These are phyloP conservation scores for Tuber calosporum DNA, from an alignment of 495 filamentous ascomycete genomes.

Conservation along the genomic window DNA sequence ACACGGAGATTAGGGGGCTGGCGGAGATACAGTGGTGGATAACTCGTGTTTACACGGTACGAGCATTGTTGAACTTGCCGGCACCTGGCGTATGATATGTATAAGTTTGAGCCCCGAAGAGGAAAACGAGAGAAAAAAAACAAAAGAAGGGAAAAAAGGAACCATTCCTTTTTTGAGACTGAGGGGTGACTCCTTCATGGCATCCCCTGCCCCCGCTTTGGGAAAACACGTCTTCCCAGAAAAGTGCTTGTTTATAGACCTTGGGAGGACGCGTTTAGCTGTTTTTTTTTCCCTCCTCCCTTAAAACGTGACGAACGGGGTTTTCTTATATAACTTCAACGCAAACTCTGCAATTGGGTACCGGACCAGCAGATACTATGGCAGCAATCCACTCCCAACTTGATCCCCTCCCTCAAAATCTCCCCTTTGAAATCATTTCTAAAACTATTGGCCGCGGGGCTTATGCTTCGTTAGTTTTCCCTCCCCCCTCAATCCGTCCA, in stretches of 20 bases:
- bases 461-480: slow-evolving; percentile 76
- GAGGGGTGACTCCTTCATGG: not conserved
- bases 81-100: not conserved
- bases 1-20: too few species aligned
- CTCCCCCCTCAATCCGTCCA: slow-evolving; percentile 6
- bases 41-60: too few species aligned
- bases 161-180: not conserved
- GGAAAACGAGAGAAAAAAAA: not conserved
- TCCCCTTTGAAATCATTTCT: slow-evolving; percentile 91
- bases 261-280: not conserved
- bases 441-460: slow-evolving; percentile 94
- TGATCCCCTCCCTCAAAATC: slow-evolving; percentile 72
- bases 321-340: not conserved
- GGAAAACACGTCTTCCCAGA: slow-evolving; percentile 1
- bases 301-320: not conserved
- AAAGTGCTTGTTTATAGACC: not conserved
- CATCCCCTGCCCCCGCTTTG: not conserved
- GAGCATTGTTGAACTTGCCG: not conserved
- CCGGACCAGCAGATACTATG: not conserved
- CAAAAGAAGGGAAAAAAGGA: not conserved
- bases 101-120: not conserved
- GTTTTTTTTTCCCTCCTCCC: not conserved
- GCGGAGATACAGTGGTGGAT: too few species aligned
- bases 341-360: not conserved
- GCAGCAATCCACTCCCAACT: slow-evolving; percentile 71